Evolutionary conservation across 148 eudicot species (phyloP).

Genomic region (Fagopyrum esculentum): DNA sequence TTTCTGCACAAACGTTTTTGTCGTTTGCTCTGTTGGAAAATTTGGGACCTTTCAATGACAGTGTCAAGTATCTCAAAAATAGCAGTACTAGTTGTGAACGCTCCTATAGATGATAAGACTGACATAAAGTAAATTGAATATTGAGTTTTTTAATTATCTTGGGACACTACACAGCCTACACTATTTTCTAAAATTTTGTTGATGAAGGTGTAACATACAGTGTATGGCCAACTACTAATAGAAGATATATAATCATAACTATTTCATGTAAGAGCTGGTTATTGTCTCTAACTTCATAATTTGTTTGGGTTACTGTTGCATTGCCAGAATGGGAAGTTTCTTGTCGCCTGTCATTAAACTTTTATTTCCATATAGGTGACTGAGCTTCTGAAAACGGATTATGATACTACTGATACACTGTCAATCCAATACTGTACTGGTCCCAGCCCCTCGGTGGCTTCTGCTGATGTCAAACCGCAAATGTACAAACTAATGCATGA

Average conservation of each 20-base stretch:
- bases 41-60: neutral
- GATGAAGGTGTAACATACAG: neutral
- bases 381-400: slow-evolving; percentile 51
- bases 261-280: neutral
- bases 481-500: slow-evolving; percentile 69
- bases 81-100: neutral
- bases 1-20: neutral
- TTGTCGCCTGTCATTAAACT: neutral
- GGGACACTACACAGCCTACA: neutral
- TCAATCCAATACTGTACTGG: slow-evolving; percentile 67
- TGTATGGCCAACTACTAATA: neutral
- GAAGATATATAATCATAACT: neutral
- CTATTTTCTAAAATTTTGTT: neutral
- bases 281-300: slow-evolving; percentile 5
- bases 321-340: neutral
- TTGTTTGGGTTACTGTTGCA: neutral
- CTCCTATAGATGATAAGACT: neutral
- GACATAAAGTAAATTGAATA: neutral
- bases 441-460: slow-evolving; percentile 42
- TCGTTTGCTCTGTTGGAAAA: neutral
- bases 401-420: slow-evolving; percentile 29
- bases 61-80: neutral
- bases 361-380: slow-evolving; percentile 36
- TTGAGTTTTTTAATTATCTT: neutral
- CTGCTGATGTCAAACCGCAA: slow-evolving; percentile 49